A percentile compares a stretch with the other conserved stretches of the same genome.
Conservation (phyloP, 805 yeast genomes). For the Ogataea nitratoaversa region DNA sequence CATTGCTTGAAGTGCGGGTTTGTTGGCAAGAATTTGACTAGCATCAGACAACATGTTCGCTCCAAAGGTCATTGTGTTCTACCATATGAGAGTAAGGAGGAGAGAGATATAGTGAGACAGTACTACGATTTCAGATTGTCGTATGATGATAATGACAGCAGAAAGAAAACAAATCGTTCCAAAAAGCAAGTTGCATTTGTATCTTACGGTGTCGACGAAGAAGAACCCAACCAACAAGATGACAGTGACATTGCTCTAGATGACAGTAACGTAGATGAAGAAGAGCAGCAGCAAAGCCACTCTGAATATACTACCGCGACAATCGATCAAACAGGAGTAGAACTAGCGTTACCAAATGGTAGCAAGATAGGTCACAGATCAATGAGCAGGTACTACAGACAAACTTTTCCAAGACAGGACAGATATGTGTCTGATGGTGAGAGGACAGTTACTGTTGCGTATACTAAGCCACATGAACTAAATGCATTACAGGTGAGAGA, state of each 20-base stretch:
- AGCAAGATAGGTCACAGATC: slow-evolving; percentile 74
- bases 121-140: slow-evolving; percentile 67
- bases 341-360: slow-evolving; percentile 73
- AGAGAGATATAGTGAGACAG: slow-evolving; percentile 61
- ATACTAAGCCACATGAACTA: slow-evolving; percentile 16
- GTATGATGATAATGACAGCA: slow-evolving; percentile 1
- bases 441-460: slow-evolving; percentile 39
- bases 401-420: slow-evolving; percentile 42
- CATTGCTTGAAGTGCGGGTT: slow-evolving; percentile 79
- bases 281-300: slow-evolving; percentile 16
- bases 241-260: slow-evolving; percentile 28
- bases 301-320: slow-evolving; percentile 30
- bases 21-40: slow-evolving; percentile 72
- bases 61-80: slow-evolving; percentile 83
- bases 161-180: background rate
- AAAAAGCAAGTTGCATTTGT: slow-evolving; percentile 25
- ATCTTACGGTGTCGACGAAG: slow-evolving; percentile 27
- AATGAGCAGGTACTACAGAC: slow-evolving; percentile 63
- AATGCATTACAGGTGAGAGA: slow-evolving; percentile 7
- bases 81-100: slow-evolving; percentile 80
- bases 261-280: slow-evolving; percentile 30
- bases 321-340: slow-evolving; percentile 44
- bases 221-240: slow-evolving; percentile 25
- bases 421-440: slow-evolving; percentile 53
- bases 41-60: slow-evolving; percentile 82